Evolutionary conservation across 352 stramenopile genomes (phyloP).

Genomic region (Pythium coloratum): DNA sequence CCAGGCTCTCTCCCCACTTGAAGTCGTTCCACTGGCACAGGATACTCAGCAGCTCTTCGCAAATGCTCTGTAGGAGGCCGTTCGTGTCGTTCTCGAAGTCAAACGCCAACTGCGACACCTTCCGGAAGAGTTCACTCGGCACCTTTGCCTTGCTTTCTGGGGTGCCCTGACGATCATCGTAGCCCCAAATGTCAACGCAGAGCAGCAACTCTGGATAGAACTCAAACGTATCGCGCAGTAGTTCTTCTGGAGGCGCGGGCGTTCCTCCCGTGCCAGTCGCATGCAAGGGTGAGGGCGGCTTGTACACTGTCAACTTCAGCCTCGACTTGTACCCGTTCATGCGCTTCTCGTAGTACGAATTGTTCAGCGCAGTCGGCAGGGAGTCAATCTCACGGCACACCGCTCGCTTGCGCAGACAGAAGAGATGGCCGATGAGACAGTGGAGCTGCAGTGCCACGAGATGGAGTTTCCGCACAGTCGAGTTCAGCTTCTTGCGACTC

Average conservation of each 20-base stretch:
- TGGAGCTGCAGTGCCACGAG: constrained; percentile 76
- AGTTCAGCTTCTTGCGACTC: constrained; percentile 84
- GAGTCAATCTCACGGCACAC: constrained; percentile 64
- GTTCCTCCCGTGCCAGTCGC: neutral
- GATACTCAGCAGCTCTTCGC: constrained; percentile 70
- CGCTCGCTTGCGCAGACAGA: constrained; percentile 50
- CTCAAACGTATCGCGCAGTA: constrained; percentile 61
- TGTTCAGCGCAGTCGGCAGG: constrained; percentile 59
- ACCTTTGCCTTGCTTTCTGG: constrained; percentile 22
- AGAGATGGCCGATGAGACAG: constrained; percentile 67
- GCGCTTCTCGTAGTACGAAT: constrained; percentile 71
- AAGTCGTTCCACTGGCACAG: constrained; percentile 82
- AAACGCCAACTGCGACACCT: constrained; percentile 32
- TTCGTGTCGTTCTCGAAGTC: constrained; percentile 71
- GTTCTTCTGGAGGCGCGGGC: constrained; percentile 37
- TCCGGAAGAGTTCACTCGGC: constrained; percentile 50
- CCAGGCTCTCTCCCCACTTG: constrained; percentile 63
- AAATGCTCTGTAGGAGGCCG: constrained; percentile 58
- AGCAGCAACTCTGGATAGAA: constrained; percentile 72
- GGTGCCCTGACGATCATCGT: constrained; percentile 31
- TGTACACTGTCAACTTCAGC: constrained; percentile 60
- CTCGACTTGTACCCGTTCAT: constrained; percentile 75
- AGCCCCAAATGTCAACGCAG: constrained; percentile 65
- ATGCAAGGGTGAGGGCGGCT: constrained; percentile 35
- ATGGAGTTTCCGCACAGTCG: constrained; percentile 77